phyloP scores from a whole-genome alignment of 2,329 filamentous ascomycete species.

The Cordyceps fumosorosea region DNA sequence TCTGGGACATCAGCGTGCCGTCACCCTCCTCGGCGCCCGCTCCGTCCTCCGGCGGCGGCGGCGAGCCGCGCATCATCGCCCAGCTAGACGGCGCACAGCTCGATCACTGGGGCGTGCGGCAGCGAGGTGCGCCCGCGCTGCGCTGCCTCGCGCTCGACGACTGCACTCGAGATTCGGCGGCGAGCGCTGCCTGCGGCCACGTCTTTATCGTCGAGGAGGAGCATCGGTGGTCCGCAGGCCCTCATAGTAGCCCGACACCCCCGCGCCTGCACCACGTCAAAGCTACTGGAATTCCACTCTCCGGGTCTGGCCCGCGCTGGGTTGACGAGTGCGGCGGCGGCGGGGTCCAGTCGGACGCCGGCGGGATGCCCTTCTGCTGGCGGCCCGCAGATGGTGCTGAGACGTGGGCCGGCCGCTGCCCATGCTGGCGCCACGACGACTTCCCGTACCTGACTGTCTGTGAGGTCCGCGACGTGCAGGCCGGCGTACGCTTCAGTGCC shows the following conservation, averaged over 20 bases:
- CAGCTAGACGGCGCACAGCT: slow-evolving; percentile 46
- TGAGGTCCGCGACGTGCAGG: slow-evolving; percentile 36
- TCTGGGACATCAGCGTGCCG: slow-evolving; percentile 50
- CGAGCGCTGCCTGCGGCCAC: slow-evolving; percentile 23
- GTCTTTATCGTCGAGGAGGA: slow-evolving; percentile 53
- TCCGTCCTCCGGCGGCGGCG: slow-evolving; percentile 14
- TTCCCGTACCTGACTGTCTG: slow-evolving; percentile 44
- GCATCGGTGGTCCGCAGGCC: slow-evolving; percentile 42
- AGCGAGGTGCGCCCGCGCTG: slow-evolving; percentile 44
- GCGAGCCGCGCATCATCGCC: slow-evolving; percentile 40
- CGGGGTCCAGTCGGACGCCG: slow-evolving; percentile 16
- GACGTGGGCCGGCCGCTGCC: slow-evolving; percentile 26
- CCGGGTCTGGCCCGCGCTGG: slow-evolving; percentile 43
- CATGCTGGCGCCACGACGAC: slow-evolving; percentile 50
- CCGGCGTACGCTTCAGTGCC: slow-evolving; percentile 39
- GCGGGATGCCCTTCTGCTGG: slow-evolving; percentile 36
- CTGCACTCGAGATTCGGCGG: slow-evolving; percentile 28
- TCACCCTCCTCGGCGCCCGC: slow-evolving; percentile 23
- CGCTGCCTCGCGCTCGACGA: slow-evolving; percentile 44
- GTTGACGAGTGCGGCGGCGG: slow-evolving; percentile 35
- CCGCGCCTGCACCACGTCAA: slow-evolving; percentile 39
- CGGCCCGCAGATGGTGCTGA: slow-evolving; percentile 17
- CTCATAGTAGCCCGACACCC: slow-evolving; percentile 33
- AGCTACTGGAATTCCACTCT: slow-evolving; percentile 48
- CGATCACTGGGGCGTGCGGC: slow-evolving; percentile 45